phyloP scores from a whole-genome alignment of 768 basidiomycete genomes.

The Termitomyces sp. region DNA sequence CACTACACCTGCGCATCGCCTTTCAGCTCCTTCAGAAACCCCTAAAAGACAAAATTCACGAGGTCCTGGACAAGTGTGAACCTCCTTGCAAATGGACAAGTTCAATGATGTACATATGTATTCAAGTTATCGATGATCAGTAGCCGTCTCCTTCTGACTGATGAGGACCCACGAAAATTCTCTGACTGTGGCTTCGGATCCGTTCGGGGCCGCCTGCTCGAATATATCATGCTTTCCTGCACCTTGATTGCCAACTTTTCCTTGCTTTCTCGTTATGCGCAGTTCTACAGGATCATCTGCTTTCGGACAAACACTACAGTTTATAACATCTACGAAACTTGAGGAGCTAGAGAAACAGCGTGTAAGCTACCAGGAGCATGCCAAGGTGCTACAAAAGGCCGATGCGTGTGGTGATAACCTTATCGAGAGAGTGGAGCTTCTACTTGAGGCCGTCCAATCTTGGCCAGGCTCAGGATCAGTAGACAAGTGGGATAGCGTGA shows the following conservation, averaged over 20 bases:
- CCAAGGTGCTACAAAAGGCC: constrained; percentile 24
- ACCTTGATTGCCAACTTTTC: background rate
- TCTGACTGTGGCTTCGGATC: background rate
- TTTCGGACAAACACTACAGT: constrained; percentile 35
- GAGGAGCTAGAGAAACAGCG: constrained; percentile 38
- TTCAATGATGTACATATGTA: background rate
- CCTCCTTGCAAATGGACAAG: background rate
- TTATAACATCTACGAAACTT: constrained; percentile 39
- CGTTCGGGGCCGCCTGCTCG: background rate
- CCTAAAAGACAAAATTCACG: no score
- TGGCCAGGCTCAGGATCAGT: constrained; percentile 32
- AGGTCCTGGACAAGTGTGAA: no score
- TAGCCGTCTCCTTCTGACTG: background rate
- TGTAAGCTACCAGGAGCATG: constrained; percentile 27
- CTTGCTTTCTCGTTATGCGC: background rate
- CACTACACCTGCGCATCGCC: background rate
- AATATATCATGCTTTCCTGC: background rate
- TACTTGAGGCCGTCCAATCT: constrained; percentile 26
- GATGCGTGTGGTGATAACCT: constrained; percentile 18
- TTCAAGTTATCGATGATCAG: background rate
- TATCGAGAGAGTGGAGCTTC: constrained; percentile 27
- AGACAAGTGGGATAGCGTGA: constrained; percentile 7
- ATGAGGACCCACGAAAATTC: background rate
- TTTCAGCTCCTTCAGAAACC: no score
- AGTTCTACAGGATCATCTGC: constrained; percentile 13